These are phyloP conservation scores for Colletotrichum sp. DNA, from an alignment of 2,329 filamentous ascomycete genomes.

Conservation along the genomic window DNA sequence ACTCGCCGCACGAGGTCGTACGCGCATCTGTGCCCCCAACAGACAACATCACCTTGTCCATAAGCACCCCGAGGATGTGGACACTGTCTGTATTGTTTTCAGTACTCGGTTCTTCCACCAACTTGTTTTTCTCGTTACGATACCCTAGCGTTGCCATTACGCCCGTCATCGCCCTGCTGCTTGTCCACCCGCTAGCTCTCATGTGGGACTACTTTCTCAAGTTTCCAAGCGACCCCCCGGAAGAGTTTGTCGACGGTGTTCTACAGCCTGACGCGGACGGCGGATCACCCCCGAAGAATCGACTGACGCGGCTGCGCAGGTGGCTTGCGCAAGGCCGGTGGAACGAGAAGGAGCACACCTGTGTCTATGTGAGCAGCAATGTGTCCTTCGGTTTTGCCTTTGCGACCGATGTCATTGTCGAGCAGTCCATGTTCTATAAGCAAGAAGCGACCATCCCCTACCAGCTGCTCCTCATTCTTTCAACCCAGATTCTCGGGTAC, in stretches of 20 bases:
- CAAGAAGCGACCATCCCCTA: conserved; percentile 79
- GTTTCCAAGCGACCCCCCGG: conserved; percentile 40
- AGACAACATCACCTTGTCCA: conserved; percentile 79
- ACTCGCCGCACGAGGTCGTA: conserved; percentile 80
- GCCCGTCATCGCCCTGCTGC: conserved; percentile 83
- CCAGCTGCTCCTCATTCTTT: conserved; percentile 82
- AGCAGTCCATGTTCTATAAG: conserved; percentile 88
- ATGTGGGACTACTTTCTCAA: conserved; percentile 77
- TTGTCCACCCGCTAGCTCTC: conserved; percentile 83
- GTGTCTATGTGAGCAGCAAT: conserved; percentile 89
- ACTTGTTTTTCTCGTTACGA: conserved; percentile 87
- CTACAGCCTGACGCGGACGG: conserved; percentile 17
- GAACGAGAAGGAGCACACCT: conserved; percentile 90
- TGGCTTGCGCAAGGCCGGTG: conserved; percentile 83
- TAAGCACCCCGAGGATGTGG: conserved; percentile 91
- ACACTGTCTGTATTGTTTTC: conserved; percentile 79
- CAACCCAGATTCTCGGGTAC: conserved; percentile 86
- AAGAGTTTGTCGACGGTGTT: conserved; percentile 41
- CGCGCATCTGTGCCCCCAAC: conserved; percentile 79
- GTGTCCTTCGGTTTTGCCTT: conserved; percentile 91
- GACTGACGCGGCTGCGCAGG: conserved; percentile 57
- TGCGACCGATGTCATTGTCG: conserved; percentile 87
- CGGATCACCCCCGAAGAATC: not conserved
- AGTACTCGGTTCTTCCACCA: conserved; percentile 81
- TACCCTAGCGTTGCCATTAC: conserved; percentile 92